A percentile compares a stretch with the other conserved stretches of the same genome.
phyloP scores from a whole-genome alignment of 2,329 filamentous ascomycete species.

The Ascocoryne sarcoides region DNA sequence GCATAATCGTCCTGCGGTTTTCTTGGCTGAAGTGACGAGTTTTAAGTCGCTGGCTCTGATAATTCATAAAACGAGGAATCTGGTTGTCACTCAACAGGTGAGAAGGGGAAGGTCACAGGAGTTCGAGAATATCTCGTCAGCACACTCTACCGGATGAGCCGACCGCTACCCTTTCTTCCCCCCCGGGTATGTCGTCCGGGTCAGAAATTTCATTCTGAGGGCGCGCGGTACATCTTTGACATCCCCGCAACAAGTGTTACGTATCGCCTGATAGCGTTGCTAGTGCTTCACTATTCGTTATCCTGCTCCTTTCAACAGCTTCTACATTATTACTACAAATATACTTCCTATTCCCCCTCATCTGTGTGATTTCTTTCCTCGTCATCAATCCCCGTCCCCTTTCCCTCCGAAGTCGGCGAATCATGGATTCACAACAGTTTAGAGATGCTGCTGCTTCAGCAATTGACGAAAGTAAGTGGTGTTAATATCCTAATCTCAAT shows the following conservation, averaged over 20 bases:
- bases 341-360: neutral
- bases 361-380: neutral
- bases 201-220: neutral
- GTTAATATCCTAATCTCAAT: neutral
- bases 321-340: neutral
- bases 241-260: neutral
- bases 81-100: neutral
- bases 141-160: no score
- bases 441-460: conserved; percentile 65
- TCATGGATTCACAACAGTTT: conserved; percentile 76
- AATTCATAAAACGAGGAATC: neutral
- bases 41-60: neutral
- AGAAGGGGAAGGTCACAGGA: neutral
- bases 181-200: no score
- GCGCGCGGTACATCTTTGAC: neutral
- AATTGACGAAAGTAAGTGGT: conserved; percentile 71
- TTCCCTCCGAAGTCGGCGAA: neutral
- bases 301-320: neutral
- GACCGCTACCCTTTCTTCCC: neutral
- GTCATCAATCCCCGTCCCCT: neutral
- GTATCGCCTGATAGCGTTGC: neutral
- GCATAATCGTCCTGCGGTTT: no score
- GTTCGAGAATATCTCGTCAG: neutral
- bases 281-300: neutral
- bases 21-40: no score